These are phyloP conservation scores for Zygnema cylindricum DNA, from an alignment of 139 green algal species.

Conservation along the genomic window DNA sequence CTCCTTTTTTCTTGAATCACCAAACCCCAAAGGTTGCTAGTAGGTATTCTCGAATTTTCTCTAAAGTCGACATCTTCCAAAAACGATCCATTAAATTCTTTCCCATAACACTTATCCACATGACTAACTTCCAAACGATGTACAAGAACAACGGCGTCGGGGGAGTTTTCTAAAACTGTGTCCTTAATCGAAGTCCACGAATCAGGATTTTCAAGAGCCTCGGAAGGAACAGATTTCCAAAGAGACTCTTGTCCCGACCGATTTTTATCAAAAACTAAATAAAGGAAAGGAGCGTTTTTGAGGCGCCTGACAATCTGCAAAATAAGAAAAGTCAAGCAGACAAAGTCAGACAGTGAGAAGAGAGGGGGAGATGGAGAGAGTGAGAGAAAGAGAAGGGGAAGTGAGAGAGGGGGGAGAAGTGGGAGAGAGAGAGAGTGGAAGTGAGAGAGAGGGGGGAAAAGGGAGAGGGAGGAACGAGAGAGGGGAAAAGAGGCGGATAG, in stretches of 20 bases:
- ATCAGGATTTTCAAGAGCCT: slow-evolving; percentile 11
- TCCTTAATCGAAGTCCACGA: slow-evolving; percentile 9
- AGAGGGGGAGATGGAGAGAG: no score
- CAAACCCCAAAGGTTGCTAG: slow-evolving; percentile 43
- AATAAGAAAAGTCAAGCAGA: no score
- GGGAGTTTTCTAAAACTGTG: slow-evolving; percentile 5
- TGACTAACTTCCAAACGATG: slow-evolving; percentile 12
- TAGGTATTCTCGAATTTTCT: background rate
- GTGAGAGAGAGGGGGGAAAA: no score
- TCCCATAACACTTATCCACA: slow-evolving; percentile 18
- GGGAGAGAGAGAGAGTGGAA: no score
- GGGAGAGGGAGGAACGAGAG: no score
- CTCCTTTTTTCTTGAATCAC: slow-evolving; percentile 42
- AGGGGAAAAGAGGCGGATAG: no score
- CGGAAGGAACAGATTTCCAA: slow-evolving; percentile 18
- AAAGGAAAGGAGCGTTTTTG: slow-evolving; percentile 48
- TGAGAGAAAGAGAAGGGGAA: no score
- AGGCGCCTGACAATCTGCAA: slow-evolving; percentile 37
- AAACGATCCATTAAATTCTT: slow-evolving; percentile 18
- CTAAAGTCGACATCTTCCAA: slow-evolving; percentile 13
- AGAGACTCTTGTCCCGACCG: background rate
- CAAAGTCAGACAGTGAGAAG: no score
- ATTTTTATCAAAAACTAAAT: slow-evolving; percentile 39
- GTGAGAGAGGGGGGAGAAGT: no score
- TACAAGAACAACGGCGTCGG: slow-evolving; percentile 52